Percentiles rank a stretch among this genome's conserved stretches.
phyloP scores from a whole-genome alignment of 2,329 filamentous ascomycete genomes.

The Nemania sp. region DNA sequence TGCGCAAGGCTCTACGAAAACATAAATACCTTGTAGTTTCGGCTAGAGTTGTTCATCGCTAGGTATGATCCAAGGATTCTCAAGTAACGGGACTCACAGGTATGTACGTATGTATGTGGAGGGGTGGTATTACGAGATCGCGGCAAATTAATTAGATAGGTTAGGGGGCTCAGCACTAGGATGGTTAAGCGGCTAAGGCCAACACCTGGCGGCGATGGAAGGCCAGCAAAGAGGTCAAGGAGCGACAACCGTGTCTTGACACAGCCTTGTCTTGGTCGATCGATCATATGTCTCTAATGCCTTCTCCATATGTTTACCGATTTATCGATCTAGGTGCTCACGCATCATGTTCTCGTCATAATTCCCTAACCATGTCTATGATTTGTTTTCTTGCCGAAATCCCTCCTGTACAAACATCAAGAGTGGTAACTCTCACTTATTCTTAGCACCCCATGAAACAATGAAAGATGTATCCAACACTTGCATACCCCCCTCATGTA shows the following conservation, averaged over 20 bases:
- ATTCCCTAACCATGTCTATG: not conserved
- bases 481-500: constrained; percentile 33
- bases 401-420: constrained; percentile 14
- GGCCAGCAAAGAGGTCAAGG: constrained; percentile 20
- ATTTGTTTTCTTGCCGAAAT: constrained; percentile 24
- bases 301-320: constrained; percentile 2
- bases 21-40: constrained; percentile 5
- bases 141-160: constrained; percentile 44
- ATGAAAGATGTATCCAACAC: constrained; percentile 25
- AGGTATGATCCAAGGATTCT: constrained; percentile 34
- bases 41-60: constrained; percentile 22
- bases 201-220: constrained; percentile 27
- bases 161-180: constrained; percentile 39
- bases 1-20: constrained; percentile 30
- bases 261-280: constrained; percentile 31
- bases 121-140: constrained; percentile 34
- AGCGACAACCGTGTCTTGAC: constrained; percentile 14
- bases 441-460: constrained; percentile 29
- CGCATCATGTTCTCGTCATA: constrained; percentile 2
- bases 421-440: constrained; percentile 28
- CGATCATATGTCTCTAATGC: constrained; percentile 14
- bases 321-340: not conserved
- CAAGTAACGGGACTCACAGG: constrained; percentile 22
- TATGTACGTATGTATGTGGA: constrained; percentile 4
- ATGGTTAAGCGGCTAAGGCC: constrained; percentile 31